phyloP scores from a whole-genome alignment of 176 grass and related monocot genomes.

The Eleusine coracana region DNA sequence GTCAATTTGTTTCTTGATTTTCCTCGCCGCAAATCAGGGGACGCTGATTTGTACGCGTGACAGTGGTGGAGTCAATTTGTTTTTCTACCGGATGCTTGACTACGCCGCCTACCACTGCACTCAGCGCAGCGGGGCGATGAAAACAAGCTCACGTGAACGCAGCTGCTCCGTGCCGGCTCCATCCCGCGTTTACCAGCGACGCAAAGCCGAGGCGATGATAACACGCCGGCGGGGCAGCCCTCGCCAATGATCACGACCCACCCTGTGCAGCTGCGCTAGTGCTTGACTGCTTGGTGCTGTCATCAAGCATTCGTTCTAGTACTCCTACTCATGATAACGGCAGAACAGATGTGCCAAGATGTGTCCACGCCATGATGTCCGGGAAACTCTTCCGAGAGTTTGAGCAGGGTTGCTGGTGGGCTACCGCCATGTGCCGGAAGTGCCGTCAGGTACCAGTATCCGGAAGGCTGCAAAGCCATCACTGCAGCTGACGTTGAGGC shows the following conservation, averaged over 20 bases:
- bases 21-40: constrained; percentile 1
- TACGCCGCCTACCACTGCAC: no score
- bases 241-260: constrained; percentile 19
- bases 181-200: not conserved
- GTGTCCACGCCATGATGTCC: not conserved
- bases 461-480: constrained; percentile 16
- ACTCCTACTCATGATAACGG: not conserved
- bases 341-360: not conserved
- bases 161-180: not conserved
- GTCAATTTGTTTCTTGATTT: constrained; percentile 10
- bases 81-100: not conserved
- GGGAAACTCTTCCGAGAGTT: not conserved
- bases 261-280: not conserved
- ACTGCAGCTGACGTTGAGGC: constrained; percentile 24
- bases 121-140: not conserved
- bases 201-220: not conserved
- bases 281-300: not conserved
- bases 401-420: not conserved
- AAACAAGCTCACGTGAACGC: not conserved
- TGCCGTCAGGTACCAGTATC: not conserved
- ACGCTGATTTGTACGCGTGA: constrained; percentile 8
- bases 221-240: not conserved
- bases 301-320: not conserved
- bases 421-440: constrained; percentile 31
- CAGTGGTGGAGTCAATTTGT: not conserved